phyloP scores from a whole-genome alignment of 305 asterid genomes.

The Plantago coronopus region DNA sequence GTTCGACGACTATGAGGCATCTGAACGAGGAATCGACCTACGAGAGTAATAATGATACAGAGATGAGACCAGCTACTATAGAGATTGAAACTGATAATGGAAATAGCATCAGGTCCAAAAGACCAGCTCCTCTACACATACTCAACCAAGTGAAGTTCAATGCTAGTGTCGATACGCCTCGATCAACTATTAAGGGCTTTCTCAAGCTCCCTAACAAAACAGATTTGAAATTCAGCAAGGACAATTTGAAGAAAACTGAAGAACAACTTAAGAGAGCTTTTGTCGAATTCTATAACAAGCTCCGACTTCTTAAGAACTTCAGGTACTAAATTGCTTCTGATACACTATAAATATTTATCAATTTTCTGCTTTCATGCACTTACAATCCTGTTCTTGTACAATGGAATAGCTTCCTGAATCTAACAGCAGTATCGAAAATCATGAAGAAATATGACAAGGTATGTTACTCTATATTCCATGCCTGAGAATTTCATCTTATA shows the following conservation, averaged over 20 bases:
- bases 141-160: slow-evolving; percentile 49
- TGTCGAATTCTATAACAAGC: slow-evolving; percentile 58
- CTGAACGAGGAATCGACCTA: slow-evolving; percentile 9
- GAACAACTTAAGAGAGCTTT: slow-evolving; percentile 57
- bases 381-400: slow-evolving; percentile 9
- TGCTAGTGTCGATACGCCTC: slow-evolving; percentile 49
- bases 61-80: slow-evolving; percentile 16
- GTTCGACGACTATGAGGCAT: slow-evolving; percentile 10
- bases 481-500: too few relatives aligned
- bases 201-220: slow-evolving; percentile 37
- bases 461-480: background rate
- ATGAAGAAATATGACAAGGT: slow-evolving; percentile 92
- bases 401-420: slow-evolving; percentile 59
- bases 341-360: background rate
- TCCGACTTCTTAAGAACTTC: slow-evolving; percentile 65
- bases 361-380: background rate
- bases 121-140: slow-evolving; percentile 44
- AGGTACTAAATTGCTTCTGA: slow-evolving; percentile 29
- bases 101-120: slow-evolving; percentile 12
- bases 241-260: slow-evolving; percentile 57
- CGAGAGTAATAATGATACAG: slow-evolving; percentile 3
- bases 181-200: slow-evolving; percentile 55
- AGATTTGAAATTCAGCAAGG: slow-evolving; percentile 47
- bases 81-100: slow-evolving; percentile 18
- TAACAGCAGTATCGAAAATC: slow-evolving; percentile 70